Percentiles rank a stretch among this genome's conserved stretches.
phyloP scores from a whole-genome alignment of 1,284 basidiomycete species.

The Cryptococcus sp. region DNA sequence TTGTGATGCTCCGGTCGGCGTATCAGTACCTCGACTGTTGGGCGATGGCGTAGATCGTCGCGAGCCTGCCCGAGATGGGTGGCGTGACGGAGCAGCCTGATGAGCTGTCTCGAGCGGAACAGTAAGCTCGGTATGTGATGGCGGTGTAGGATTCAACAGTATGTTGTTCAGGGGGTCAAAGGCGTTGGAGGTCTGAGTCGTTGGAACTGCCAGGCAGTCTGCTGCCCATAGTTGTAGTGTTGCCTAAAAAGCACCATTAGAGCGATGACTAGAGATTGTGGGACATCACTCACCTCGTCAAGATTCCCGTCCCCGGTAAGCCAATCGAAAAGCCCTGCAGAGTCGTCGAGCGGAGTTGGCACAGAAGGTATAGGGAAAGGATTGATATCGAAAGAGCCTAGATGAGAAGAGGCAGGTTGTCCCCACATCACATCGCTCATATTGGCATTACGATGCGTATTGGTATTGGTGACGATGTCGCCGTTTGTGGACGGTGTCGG shows the following conservation, averaged over 20 bases:
- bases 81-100: constrained; percentile 7
- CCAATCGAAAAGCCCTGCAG: constrained; percentile 12
- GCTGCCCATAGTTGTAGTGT: constrained; percentile 38
- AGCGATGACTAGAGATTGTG: background rate
- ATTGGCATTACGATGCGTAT: background rate
- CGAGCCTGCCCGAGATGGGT: constrained; percentile 1
- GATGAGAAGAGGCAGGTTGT: background rate
- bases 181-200: constrained; percentile 20
- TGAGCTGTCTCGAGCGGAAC: constrained; percentile 1
- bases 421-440: background rate
- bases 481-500: background rate
- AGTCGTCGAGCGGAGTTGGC: background rate
- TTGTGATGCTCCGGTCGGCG: constrained; percentile 14
- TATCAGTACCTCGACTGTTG: constrained; percentile 9
- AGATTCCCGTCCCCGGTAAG: constrained; percentile 20
- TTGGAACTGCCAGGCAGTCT: constrained; percentile 30
- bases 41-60: constrained; percentile 10
- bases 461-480: background rate
- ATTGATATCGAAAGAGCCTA: background rate
- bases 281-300: constrained; percentile 25
- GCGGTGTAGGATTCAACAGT: constrained; percentile 14
- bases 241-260: constrained; percentile 19
- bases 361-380: background rate
- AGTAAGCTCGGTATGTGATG: constrained; percentile 1
- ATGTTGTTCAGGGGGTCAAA: constrained; percentile 28